Conservation (phyloP, 2,329 filamentous ascomycete genomes). For the Hirsutella minnesotensis region DNA sequence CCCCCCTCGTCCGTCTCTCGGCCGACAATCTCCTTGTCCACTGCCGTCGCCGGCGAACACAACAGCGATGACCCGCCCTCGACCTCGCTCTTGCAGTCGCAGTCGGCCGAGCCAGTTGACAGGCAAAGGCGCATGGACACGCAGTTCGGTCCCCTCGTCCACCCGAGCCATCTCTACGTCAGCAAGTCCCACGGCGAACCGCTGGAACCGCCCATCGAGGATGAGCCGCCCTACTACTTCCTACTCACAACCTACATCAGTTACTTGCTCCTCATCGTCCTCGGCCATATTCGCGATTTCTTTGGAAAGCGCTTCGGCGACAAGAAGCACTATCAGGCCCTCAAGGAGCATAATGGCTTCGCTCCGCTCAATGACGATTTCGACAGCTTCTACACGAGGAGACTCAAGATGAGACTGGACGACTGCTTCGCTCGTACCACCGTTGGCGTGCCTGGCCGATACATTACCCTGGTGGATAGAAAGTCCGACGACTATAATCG, state of each 20-base stretch:
- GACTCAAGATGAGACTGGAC: conserved; percentile 88
- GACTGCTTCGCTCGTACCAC: conserved; percentile 92
- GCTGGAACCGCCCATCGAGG: conserved; percentile 74
- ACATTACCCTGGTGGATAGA: conserved; percentile 85
- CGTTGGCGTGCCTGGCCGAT: conserved; percentile 87
- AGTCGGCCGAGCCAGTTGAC: conserved; percentile 70
- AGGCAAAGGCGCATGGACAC: conserved; percentile 68
- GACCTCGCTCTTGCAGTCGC: conserved; percentile 75
- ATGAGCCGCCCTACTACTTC: conserved; percentile 94
- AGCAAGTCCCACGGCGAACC: conserved; percentile 76
- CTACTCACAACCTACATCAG: conserved; percentile 97
- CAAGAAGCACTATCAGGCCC: conserved; percentile 67
- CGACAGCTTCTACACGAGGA: conserved; percentile 93
- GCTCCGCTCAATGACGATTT: conserved; percentile 96
- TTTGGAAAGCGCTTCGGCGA: conserved; percentile 93
- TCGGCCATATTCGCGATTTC: conserved; percentile 92
- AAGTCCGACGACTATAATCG: conserved; percentile 85
- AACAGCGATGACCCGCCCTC: conserved; percentile 62
- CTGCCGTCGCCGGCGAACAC: conserved; percentile 63
- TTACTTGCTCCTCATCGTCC: conserved; percentile 89
- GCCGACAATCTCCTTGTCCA: conserved; percentile 85
- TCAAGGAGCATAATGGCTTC: conserved; percentile 78
- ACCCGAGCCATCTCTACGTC: conserved; percentile 73
- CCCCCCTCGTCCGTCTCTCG: conserved; percentile 64
- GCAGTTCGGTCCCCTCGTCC: conserved; percentile 79